Conservation (phyloP, 805 yeast species). For the Starmera quercuum region DNA sequence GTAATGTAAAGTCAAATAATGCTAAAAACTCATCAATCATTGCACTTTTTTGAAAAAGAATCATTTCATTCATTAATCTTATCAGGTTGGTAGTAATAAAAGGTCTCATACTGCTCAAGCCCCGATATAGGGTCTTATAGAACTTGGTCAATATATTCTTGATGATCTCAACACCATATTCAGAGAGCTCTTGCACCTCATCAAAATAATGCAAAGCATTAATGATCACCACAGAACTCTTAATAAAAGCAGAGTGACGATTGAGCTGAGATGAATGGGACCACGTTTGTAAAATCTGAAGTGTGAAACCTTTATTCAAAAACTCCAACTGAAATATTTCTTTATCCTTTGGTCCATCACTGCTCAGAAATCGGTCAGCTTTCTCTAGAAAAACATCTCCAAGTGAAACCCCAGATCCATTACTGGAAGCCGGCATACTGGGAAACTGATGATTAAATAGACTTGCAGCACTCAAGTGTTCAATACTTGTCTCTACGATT, state of each 20-base stretch:
- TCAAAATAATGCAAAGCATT: background rate
- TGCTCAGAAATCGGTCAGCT: too few relatives aligned
- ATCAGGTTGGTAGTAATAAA: conserved; percentile 54
- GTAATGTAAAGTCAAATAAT: conserved; percentile 58
- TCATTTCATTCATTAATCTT: conserved; percentile 45
- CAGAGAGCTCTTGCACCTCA: conserved; percentile 11
- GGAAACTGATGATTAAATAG: too few relatives aligned
- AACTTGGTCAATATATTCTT: conserved; percentile 47
- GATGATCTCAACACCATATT: conserved; percentile 32
- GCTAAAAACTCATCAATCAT: conserved; percentile 52
- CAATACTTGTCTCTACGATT: too few relatives aligned
- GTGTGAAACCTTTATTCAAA: conserved; percentile 3
- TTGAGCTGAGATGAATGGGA: background rate
- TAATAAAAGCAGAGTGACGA: background rate
- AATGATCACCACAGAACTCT: background rate
- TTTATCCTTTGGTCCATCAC: too few relatives aligned
- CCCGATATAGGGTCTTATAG: conserved; percentile 59
- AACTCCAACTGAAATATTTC: too few relatives aligned
- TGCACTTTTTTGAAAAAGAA: conserved; percentile 39
- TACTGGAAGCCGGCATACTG: too few relatives aligned
- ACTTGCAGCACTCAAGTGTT: too few relatives aligned
- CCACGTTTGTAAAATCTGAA: conserved; percentile 10
- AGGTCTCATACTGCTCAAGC: conserved; percentile 50
- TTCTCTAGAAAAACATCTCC: too few relatives aligned
- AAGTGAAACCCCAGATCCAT: too few relatives aligned